Evolutionary conservation across 2,329 filamentous ascomycete genomes (phyloP).

Genomic region (Scedosporium apiospermum): DNA sequence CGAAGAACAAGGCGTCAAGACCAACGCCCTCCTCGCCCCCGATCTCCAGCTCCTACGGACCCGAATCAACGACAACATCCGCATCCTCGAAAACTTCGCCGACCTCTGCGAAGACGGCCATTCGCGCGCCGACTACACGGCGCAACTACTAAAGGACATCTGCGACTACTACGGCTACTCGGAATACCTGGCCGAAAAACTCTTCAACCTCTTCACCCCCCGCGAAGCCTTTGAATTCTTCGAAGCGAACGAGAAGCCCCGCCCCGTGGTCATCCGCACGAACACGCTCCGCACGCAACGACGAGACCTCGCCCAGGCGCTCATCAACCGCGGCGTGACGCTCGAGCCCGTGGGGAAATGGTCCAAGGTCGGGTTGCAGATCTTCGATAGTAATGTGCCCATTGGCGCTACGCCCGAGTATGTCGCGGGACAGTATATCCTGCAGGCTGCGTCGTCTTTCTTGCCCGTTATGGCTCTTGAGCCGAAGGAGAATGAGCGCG

Average conservation of each 20-base stretch:
- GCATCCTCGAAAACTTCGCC: constrained; percentile 81
- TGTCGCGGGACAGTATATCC: constrained; percentile 92
- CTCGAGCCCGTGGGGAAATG: constrained; percentile 96
- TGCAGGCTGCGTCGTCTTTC: constrained; percentile 94
- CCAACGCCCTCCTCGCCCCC: constrained; percentile 62
- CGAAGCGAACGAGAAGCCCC: constrained; percentile 92
- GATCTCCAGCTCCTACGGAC: constrained; percentile 83
- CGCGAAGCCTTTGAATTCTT: constrained; percentile 97
- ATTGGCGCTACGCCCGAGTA: constrained; percentile 96
- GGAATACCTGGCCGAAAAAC: constrained; percentile 87
- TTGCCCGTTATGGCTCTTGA: constrained; percentile 95
- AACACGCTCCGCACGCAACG: constrained; percentile 79
- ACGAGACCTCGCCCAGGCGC: constrained; percentile 76
- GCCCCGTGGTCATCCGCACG: constrained; percentile 90
- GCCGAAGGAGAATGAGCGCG: constrained; percentile 83
- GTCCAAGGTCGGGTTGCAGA: constrained; percentile 94
- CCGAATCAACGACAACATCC: constrained; percentile 85
- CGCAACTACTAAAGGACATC: constrained; percentile 80
- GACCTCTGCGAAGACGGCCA: constrained; percentile 71
- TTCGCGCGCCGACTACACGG: constrained; percentile 80
- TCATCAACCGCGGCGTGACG: constrained; percentile 94
- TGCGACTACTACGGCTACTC: constrained; percentile 97
- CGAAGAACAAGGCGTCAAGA: constrained; percentile 48
- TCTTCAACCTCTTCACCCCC: constrained; percentile 84
- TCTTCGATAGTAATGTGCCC: constrained; percentile 81